phyloP scores from a whole-genome alignment of 1,284 basidiomycete genomes.

The Vanrija sp. region DNA sequence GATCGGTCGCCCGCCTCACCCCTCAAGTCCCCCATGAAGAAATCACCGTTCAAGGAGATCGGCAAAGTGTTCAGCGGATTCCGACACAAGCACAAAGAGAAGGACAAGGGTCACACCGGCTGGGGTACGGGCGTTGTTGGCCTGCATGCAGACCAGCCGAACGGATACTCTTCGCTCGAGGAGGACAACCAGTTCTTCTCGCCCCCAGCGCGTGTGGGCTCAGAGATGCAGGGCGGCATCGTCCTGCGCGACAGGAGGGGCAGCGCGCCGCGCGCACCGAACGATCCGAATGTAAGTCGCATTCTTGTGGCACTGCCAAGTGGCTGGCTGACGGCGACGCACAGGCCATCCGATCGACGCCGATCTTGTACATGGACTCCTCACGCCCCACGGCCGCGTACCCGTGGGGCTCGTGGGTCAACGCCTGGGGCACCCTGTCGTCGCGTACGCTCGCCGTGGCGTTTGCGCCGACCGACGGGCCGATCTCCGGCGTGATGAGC shows the following conservation, averaged over 20 bases:
- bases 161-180: slow-evolving; percentile 2
- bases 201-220: slow-evolving; percentile 18
- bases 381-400: no score
- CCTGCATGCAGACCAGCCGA: slow-evolving; percentile 3
- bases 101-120: slow-evolving; percentile 19
- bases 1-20: background rate
- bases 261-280: background rate
- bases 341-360: slow-evolving; percentile 8
- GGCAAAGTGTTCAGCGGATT: slow-evolving; percentile 34
- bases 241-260: slow-evolving; percentile 20
- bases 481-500: background rate
- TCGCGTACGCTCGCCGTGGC: slow-evolving; percentile 22
- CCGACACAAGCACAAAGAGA: slow-evolving; percentile 32
- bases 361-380: slow-evolving; percentile 22
- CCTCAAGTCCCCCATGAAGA: slow-evolving; percentile 3
- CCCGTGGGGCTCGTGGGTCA: slow-evolving; percentile 37
- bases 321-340: no score
- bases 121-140: slow-evolving; percentile 11
- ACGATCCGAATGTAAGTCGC: slow-evolving; percentile 4
- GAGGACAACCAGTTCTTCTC: slow-evolving; percentile 15
- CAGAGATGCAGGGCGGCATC: slow-evolving; percentile 36
- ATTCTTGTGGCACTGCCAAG: no score
- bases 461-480: slow-evolving; percentile 22
- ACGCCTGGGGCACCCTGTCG: slow-evolving; percentile 34
- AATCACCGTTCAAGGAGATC: slow-evolving; percentile 43